Percentiles rank a stretch among this genome's conserved stretches.
Conservation (phyloP, 1,139 yeast genomes). For the Petasospora fabianii region DNA sequence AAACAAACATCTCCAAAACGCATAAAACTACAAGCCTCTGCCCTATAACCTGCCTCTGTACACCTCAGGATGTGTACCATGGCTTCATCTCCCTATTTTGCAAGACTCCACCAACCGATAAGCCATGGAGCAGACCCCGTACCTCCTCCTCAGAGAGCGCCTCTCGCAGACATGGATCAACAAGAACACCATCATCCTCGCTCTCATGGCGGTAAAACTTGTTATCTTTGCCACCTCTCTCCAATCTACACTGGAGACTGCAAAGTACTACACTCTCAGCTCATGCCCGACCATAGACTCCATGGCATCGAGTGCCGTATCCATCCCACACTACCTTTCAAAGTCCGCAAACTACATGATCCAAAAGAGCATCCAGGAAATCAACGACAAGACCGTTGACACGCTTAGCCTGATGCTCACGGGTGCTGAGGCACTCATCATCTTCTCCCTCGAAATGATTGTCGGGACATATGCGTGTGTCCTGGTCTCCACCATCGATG, state of each 20-base stretch:
- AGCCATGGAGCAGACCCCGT: conserved; percentile 28
- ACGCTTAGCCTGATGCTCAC: conserved; percentile 43
- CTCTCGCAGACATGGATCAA: conserved; percentile 60
- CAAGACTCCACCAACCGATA: too few species aligned
- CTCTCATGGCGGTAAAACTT: conserved; percentile 47
- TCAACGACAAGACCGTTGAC: conserved; percentile 42
- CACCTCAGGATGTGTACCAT: too few species aligned
- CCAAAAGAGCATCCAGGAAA: conserved; percentile 40
- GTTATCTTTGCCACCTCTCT: conserved; percentile 45
- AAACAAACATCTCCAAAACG: background rate
- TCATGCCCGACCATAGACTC: conserved; percentile 46
- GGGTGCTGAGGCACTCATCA: conserved; percentile 54
- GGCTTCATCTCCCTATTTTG: background rate
- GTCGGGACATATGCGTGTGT: conserved; percentile 87
- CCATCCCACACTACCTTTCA: conserved; percentile 57
- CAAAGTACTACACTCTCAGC: conserved; percentile 34
- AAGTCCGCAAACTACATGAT: conserved; percentile 50
- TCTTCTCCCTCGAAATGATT: conserved; percentile 66
- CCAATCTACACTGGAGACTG: conserved; percentile 34
- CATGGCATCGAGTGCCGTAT: conserved; percentile 39
- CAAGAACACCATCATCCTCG: conserved; percentile 44
- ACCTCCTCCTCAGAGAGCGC: conserved; percentile 42
- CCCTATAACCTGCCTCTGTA: background rate
- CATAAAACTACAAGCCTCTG: background rate
- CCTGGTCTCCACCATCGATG: conserved; percentile 66